Evolutionary conservation across 169 alveolate species (phyloP), one percentile per base, ranked within the genome.

Genomic region (Cardiosporidium cionae): DNA sequence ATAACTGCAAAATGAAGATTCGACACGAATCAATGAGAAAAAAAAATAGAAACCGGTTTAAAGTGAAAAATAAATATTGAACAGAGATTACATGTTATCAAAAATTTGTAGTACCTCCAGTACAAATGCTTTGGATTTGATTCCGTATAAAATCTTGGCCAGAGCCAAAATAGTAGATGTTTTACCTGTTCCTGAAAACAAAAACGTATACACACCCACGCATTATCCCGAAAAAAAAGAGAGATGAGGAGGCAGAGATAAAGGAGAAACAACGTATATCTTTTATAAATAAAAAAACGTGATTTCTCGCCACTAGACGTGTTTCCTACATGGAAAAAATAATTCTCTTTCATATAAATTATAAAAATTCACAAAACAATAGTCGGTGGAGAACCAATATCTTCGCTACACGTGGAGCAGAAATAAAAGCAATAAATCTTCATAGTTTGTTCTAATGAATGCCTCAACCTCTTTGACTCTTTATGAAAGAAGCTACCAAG

Each of bases 141-240:
- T 83, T 31, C 97, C 97, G 85, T 95, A 96, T 75, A 96, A 77
- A 72, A 86, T 90, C 76, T 90, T 90, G 25, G 98, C 92, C 35
- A 95, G 83, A 31, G 98, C 98, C 73, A 92, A 76, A 27, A 94
- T 93, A 5, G 97, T 93, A 7, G 97, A 91, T 0, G 98, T 93
- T 78, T 94, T 94, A 22, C 98, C 98, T 37, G 96, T 92, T 9
- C 96, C 93, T 86, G 69, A 0, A 53, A 33, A 25, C 9, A 65
- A 64, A 90, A 44, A 97, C 89, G 88, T 85, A 86, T 86, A 37
- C 94, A 82, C 54, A 95, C 92, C 35, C 91, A 87, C 68, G 95
- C 87, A 33, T 94, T 92, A 80, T 93, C 91, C 34, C 83, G 89
- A 78, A 94, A 97, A 9, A 98, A 97, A 53, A 92, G 92, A 32